Evolutionary conservation across 2,329 filamentous ascomycete genomes (phyloP), one percentile per base, ranked within the genome.

Genomic region (Ceratocystis harringtonii): DNA sequence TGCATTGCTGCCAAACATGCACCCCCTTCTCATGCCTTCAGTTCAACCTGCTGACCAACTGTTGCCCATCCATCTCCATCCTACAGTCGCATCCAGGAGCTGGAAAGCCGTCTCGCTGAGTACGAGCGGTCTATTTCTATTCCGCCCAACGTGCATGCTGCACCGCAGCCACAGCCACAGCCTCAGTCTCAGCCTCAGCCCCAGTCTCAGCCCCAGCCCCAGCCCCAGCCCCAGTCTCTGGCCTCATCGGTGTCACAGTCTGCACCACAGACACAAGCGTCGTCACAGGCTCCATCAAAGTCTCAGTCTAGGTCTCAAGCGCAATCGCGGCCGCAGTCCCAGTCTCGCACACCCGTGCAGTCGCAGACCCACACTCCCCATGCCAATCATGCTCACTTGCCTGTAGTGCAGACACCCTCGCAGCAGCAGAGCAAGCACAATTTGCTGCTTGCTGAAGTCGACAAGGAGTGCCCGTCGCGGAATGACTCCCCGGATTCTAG

Each of bases 101-200:
- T 69, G 15, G 67, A 69, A 62, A 68, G 66, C 3, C 50, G 69
- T 15, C 61, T 69, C 4, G 69, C 69, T 1, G 61, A 68, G 15
- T 69, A 69, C 36, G 69, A 69, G 58, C 65, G 65, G 10, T 64
- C 61, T 17, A 61, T 50, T 28, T 63, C 61, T 3, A 48, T 32
- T 7, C n/a, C 44, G 3, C 44, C 28, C n/a, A 30, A 28, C 7
- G 36, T 30, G 61, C 61, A 44, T 15, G 15, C 61, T 2, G 25
- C 8, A 15, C 15, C 60, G 3, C 12, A 7, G 41, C 36, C 58
- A 25, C n/a, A 7, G 41, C n/a, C 58, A 25, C 58, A 41, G 57
- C 22, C 58, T 10, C 32, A 19, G 58, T 10, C 58, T 17, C 60
- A 62, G 19, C 12, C 60, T 8, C 25, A 36, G 7, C n/a, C 60